Evolutionary conservation across 768 basidiomycete species (phyloP), one percentile per base, ranked within the genome.

Genomic region (Trametes meyenii): DNA sequence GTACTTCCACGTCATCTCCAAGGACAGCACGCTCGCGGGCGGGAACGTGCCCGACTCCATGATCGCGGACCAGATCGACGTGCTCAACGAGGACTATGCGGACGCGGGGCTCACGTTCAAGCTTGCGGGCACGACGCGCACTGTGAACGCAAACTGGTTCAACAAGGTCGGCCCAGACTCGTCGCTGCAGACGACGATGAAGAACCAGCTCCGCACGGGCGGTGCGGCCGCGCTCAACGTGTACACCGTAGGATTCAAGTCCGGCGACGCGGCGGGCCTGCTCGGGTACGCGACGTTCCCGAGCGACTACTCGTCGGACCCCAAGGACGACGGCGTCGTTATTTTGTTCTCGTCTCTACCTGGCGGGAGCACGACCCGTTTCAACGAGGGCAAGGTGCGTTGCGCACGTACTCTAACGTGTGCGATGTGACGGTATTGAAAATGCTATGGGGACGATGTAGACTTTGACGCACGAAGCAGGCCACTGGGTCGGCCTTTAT

Each of bases 401-500:
- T 48, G 6, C 46, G 23, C 14, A 3, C 26, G 50, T 45, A 48
- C 12, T 21, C n/a, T 45, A 16, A 19, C 26, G 2, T 14, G 7
- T 46, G 16, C 3, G 4, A 14, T 26, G 19, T 14, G 39, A 29
- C 23, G 8, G 51, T 24, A 23, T 16, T 56, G 36, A 46, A 19
- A 12, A 5, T 43, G 38, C 10, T 40, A 55, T 19, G 26, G 33
- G n/a, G 16, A 0, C 21, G 8, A 36, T 21, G 5, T 62, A 79
- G 70, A 85, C 81, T 45, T 65, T 81, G 61, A 83, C 79, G 14
- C 85, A 86, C 67, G 85, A 86, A 70, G 79, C 77, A 50, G 83
- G 84, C n/a, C 83, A 85, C 73, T 86, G 84, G 83, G 73, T 83
- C 60, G 84, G 84, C 26, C 76, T 85, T 24, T 84, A 78, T 72